Base-by-base conservation (phyloP, 139 green algal genomes). In the Chlamydomonas asymmetrica region DNA sequence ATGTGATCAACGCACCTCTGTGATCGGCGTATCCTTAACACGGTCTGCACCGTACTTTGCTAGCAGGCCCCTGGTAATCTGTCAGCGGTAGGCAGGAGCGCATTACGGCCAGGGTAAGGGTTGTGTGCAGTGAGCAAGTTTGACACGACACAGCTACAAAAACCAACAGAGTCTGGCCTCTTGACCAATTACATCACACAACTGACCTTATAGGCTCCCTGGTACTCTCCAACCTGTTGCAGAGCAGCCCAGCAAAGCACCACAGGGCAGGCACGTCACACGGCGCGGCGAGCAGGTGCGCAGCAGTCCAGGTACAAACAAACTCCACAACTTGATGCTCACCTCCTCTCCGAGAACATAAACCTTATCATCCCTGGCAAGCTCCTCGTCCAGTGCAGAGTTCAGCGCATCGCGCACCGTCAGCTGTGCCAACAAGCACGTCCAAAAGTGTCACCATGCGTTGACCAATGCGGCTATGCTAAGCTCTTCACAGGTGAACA, bases 291-390 rank as follows among this genome's bases (percentile, higher is more conserved):
- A 59, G 40, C 34, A 13, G 72, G 43, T 78, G 45, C n/a, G 29
- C 35, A 10, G 22, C 20, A 54, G 31, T 60, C 29, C 41, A 27
- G 10, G 8, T 32, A 68, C 32, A 68, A 39, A 38, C 61, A 38
- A 22, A 68, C 25, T 71, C 22, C 63, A 71, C 25, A 32, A 50
- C 32, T 25, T 22, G 7, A 40, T 4, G 10, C 81, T 43, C 41
- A 97, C 96, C 92, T 99, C 96, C 80, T 99, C 96, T 31, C 96
- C 96, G 43, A 99, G 87, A 22, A 99, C 85, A 74, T 98, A 99
- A 16, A 99, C 95, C 52, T 90, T 93, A 10, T 95, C 75, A 71
- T 99, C 97, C 0, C 91, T 73, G 0, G 84, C 90, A 88, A 99
- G 96, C 79, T 99, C 97, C 82, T 99, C 97, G 63, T 98, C 94